Percentiles rank a stretch among this genome's conserved stretches.
Conservation (phyloP, 208 protist species). For the Kentomonas sorsogonicus region DNA sequence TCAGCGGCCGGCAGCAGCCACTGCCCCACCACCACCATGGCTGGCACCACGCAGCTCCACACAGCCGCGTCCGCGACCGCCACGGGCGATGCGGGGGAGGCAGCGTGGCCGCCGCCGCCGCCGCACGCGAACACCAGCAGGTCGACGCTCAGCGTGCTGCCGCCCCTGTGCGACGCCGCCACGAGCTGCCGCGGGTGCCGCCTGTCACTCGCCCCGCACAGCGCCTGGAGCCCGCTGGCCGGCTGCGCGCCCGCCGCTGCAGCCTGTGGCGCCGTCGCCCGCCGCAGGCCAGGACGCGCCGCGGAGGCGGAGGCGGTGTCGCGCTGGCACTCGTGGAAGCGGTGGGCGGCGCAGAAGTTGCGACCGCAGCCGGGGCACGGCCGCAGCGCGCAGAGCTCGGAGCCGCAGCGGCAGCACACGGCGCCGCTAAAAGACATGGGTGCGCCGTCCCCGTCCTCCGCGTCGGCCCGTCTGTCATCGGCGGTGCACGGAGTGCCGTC, state of each 20-base stretch:
- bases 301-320: neutral
- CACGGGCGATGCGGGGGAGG: neutral
- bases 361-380: constrained; percentile 37
- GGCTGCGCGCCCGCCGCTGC: too few relatives aligned
- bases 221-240: too few relatives aligned
- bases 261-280: neutral
- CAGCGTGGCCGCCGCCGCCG: neutral
- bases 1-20: neutral
- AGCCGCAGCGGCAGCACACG: constrained; percentile 29
- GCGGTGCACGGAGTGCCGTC: neutral
- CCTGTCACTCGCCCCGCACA: too few relatives aligned
- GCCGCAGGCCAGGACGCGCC: neutral
- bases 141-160: neutral
- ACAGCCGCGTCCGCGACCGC: neutral
- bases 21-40: neutral
- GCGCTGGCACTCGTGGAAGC: constrained; percentile 55
- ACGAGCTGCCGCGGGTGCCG: neutral
- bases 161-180: too few relatives aligned
- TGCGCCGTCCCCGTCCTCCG: neutral
- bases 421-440: neutral
- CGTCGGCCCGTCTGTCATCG: neutral
- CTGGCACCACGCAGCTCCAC: neutral
- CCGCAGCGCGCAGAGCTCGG: constrained; percentile 27
- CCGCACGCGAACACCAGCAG: neutral
- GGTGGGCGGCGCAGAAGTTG: constrained; percentile 48